phyloP scores from a whole-genome alignment of 768 basidiomycete genomes.

The Cyathus striatus region DNA sequence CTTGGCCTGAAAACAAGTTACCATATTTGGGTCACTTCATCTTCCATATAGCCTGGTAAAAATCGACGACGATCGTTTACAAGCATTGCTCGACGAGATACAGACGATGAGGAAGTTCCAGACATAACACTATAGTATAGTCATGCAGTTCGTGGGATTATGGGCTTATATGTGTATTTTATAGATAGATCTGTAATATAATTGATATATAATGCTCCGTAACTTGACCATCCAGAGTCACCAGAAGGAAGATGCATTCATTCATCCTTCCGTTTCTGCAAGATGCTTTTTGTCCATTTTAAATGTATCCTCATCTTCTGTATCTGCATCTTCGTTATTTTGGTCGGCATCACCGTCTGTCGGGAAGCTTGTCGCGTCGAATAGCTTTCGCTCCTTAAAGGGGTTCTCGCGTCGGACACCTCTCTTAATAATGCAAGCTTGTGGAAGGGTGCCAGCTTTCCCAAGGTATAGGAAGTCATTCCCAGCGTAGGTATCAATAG shows the following conservation, averaged over 20 bases:
- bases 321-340: constrained; percentile 29
- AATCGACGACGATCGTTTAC: constrained; percentile 82
- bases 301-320: constrained; percentile 30
- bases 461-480: constrained; percentile 78
- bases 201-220: too few species aligned
- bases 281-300: constrained; percentile 37
- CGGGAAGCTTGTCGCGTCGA: constrained; percentile 58
- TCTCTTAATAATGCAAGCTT: constrained; percentile 59
- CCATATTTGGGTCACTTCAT: not conserved
- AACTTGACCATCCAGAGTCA: too few species aligned
- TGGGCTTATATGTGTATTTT: too few species aligned
- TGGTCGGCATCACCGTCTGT: constrained; percentile 22
- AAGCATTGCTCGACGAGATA: constrained; percentile 80
- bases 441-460: constrained; percentile 70
- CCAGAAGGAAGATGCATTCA: too few species aligned
- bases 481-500: constrained; percentile 71
- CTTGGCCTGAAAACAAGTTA: not conserved
- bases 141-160: too few species aligned
- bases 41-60: constrained; percentile 61
- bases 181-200: too few species aligned
- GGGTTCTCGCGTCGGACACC: constrained; percentile 52
- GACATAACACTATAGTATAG: constrained; percentile 40
- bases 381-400: constrained; percentile 65
- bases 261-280: constrained; percentile 52
- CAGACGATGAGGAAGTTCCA: constrained; percentile 91